Conservation (phyloP, 345 rosid species). For the Excoecaria agallocha region DNA sequence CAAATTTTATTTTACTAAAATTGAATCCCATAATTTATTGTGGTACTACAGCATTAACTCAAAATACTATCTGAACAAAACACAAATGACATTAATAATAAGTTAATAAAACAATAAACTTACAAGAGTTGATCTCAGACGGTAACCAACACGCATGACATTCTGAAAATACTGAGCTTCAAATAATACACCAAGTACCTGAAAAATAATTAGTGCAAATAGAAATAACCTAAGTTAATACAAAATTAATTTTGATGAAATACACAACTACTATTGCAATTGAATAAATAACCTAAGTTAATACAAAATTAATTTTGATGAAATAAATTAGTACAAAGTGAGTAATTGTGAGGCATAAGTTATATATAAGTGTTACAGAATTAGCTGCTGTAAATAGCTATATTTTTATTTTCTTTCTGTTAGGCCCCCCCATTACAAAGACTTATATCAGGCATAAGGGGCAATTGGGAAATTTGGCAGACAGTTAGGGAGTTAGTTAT, state of each 20-base stretch:
- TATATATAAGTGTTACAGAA: too few species aligned
- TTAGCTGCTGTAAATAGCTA: too few species aligned
- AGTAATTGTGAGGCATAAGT: neutral
- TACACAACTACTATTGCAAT: neutral
- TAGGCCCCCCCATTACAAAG: too few species aligned
- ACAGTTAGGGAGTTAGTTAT: too few species aligned
- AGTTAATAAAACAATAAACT: slow-evolving; percentile 25
- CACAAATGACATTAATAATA: neutral
- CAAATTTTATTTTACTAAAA: neutral
- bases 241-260: neutral
- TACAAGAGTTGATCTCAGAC: slow-evolving; percentile 90
- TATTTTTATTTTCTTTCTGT: too few species aligned
- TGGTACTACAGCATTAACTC: neutral
- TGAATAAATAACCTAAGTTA: neutral
- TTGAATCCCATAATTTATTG: neutral
- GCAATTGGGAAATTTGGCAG: too few species aligned
- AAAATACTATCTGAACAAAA: neutral
- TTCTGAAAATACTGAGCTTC: slow-evolving; percentile 99
- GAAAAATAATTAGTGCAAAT: slow-evolving; percentile 27
- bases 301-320: neutral
- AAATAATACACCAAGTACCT: slow-evolving; percentile 83
- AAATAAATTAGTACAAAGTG: neutral
- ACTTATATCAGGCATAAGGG: too few species aligned
- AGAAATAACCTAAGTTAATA: slow-evolving; percentile 1
- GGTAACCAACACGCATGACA: slow-evolving; percentile 98